Percentiles rank a stretch among this genome's conserved stretches.
phyloP scores from a whole-genome alignment of 2,329 filamentous ascomycete genomes.

The Aciculosporium take region DNA sequence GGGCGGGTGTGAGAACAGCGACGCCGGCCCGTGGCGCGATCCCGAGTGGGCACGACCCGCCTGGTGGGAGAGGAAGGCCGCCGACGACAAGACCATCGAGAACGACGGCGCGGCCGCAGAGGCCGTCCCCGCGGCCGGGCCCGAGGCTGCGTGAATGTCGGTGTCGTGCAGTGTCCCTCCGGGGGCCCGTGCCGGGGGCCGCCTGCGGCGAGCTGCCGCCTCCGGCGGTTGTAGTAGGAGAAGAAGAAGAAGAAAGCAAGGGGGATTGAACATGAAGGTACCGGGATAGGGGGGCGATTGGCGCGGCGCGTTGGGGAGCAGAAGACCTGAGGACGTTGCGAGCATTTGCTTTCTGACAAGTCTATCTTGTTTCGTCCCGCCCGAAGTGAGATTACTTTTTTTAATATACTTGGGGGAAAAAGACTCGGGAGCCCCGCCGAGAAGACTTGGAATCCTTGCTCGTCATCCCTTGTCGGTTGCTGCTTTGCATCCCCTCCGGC shows the following conservation, averaged over 20 bases:
- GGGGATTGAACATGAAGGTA: too few species aligned
- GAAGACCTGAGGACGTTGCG: not conserved
- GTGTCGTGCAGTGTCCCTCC: too few species aligned
- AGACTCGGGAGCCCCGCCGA: too few species aligned
- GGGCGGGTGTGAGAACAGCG: slow-evolving; percentile 74
- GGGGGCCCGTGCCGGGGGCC: too few species aligned
- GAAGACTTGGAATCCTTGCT: too few species aligned
- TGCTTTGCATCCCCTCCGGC: too few species aligned
- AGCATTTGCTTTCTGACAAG: not conserved
- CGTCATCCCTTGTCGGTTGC: too few species aligned
- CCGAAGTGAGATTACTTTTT: not conserved
- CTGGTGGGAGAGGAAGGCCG: slow-evolving; percentile 44
- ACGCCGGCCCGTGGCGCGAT: slow-evolving; percentile 77
- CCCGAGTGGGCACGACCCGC: slow-evolving; percentile 49
- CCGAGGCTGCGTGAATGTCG: slow-evolving; percentile 20
- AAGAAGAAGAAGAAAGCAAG: not conserved
- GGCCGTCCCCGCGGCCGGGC: slow-evolving; percentile 16
- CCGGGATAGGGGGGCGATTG: not conserved
- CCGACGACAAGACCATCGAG: slow-evolving; percentile 21
- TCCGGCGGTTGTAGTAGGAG: not conserved
- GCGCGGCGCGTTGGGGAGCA: slow-evolving; percentile 1
- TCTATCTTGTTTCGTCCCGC: not conserved
- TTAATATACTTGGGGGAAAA: not conserved
- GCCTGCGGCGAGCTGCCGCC: too few species aligned
- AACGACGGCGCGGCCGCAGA: slow-evolving; percentile 23